Evolutionary conservation across 148 eudicot species (phyloP).

Genomic region (Camellia lanceoleosa): DNA sequence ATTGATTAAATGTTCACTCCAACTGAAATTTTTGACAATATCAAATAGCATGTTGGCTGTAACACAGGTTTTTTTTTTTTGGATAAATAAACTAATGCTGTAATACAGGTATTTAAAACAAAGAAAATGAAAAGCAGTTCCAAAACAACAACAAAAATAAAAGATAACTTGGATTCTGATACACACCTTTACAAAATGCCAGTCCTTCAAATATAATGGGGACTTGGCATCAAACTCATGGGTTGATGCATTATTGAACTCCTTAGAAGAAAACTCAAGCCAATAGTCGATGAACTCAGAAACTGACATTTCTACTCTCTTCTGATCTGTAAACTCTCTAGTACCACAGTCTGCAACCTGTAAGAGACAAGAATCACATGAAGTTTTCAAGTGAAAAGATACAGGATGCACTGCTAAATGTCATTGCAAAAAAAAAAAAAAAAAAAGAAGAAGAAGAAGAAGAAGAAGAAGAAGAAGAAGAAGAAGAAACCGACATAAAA

Average conservation of each 20-base stretch:
- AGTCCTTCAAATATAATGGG: conserved; percentile 80
- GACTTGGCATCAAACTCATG: conserved; percentile 32
- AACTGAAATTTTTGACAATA: not conserved
- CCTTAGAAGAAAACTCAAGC: conserved; percentile 29
- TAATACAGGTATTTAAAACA: not conserved
- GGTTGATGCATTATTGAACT: conserved; percentile 18
- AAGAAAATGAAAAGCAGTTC: not conserved
- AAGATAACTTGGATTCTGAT: not conserved
- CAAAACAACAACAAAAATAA: not conserved
- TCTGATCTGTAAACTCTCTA: conserved; percentile 78
- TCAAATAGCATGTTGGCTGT: not conserved
- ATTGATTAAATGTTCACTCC: not conserved
- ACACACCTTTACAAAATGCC: conserved; percentile 97
- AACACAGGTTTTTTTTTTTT: not conserved
- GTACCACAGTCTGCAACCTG: conserved; percentile 83
- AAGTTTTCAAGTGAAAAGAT: not conserved
- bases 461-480: not conserved
- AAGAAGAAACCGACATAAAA: not conserved
- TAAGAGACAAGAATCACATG: conserved; percentile 11
- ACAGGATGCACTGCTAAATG: not conserved
- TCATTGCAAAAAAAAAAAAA: not conserved
- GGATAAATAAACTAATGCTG: not conserved
- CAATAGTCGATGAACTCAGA: conserved; percentile 71
- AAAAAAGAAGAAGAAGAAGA: not conserved
- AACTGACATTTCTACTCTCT: conserved; percentile 70